phyloP scores from a whole-genome alignment of 176 grass and related monocot species.

The Carex parvula region DNA sequence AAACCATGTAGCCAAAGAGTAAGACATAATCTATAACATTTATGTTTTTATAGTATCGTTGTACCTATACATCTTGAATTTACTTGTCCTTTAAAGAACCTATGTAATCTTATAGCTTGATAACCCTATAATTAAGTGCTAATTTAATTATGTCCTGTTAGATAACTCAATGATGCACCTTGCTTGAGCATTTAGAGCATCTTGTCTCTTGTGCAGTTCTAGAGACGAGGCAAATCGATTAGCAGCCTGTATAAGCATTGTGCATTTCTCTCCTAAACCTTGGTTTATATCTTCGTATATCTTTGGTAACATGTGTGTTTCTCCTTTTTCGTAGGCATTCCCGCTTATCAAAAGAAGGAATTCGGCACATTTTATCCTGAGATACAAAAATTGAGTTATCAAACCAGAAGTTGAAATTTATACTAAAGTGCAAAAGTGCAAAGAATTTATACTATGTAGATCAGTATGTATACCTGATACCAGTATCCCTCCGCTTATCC shows the following conservation, averaged over 20 bases:
- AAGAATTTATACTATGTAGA: not conserved
- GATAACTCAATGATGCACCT: slow-evolving; percentile 39
- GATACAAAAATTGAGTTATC: not conserved
- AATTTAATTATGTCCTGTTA: slow-evolving; percentile 7
- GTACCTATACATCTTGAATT: not conserved
- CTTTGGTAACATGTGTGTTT: slow-evolving; percentile 6
- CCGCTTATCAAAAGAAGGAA: slow-evolving; percentile 48
- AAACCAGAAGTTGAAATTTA: not conserved
- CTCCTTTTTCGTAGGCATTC: slow-evolving; percentile 28
- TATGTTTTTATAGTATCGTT: not conserved
- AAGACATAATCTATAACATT: not conserved
- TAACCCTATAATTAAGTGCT: not conserved
- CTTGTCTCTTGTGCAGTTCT: slow-evolving; percentile 27
- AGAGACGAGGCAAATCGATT: slow-evolving; percentile 35
- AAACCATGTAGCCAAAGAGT: not conserved
- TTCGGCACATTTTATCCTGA: slow-evolving; percentile 53
- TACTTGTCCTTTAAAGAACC: not conserved
- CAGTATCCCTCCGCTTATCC: slow-evolving; percentile 29
- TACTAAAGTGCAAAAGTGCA: not conserved
- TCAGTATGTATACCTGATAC: slow-evolving; percentile 31
- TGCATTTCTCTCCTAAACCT: slow-evolving; percentile 38
- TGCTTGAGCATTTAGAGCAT: slow-evolving; percentile 38
- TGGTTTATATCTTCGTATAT: slow-evolving; percentile 32
- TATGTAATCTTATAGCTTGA: not conserved
- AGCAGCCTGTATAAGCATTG: slow-evolving; percentile 33